Base-by-base conservation (phyloP, 179 eudicot genomes). In the Spinacia oleracea region DNA sequence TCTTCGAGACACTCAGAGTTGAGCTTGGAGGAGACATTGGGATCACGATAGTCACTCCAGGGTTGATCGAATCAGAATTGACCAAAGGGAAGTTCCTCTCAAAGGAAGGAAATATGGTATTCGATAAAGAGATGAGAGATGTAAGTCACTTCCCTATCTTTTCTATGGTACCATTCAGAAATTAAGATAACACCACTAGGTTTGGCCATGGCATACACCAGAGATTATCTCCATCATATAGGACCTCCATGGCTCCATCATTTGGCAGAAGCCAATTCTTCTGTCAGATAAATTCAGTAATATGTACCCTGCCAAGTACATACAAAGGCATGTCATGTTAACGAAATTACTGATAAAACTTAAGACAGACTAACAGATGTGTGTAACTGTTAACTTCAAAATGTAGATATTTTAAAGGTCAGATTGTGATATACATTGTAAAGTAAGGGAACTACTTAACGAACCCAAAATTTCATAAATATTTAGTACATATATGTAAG, bases 21-120 rank as follows among this genome's bases (percentile, higher is more conserved):
- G 90, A 89, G 76, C 80, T 91, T 56, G 87, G 87, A 32, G 60
- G 78, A 20, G 85, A 80, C 34, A 59, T 87, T 4, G 86, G 85
- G 40, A 80, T 91, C 63, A 88, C 88, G 31, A 75, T 89, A 27
- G 93, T 88, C 48, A 87, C 83, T 14, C 93, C 91, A 0, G 89
- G 91, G 66, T 51, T 88, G 63, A 80, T 69, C 5, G 91, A 91
- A 77, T 89, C 93, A n/a, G 91, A 91, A 80, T 31, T 91, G 75
- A 88, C 88, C 48, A 78, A 82, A 81, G 95, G 89, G 59, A 89
- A 87, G 73, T 78, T 84, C 78, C 83, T 89, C 34, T 75, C 74
- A 23, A 80, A 83, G 74, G 87, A 84, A 51, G 91, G 93, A 74
- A 72, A 66, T 38, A 45, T 89, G 78, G 84, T 70, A 58, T 76